A percentile compares a stretch with the other conserved stretches of the same genome.
phyloP scores from a whole-genome alignment of 768 basidiomycete genomes.

The Psilocybe tampanensis region DNA sequence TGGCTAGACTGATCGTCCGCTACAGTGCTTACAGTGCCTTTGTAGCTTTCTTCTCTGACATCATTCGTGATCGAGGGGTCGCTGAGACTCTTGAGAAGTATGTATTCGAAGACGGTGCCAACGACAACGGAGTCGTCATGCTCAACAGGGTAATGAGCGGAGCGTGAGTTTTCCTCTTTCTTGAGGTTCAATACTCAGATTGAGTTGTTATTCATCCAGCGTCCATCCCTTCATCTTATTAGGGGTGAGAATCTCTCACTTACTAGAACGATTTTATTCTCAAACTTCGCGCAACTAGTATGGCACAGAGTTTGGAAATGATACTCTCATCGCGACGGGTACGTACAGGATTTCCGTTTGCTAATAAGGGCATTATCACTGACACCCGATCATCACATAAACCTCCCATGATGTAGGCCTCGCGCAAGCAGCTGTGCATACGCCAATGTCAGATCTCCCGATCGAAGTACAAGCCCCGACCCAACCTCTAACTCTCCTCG shows the following conservation, averaged over 20 bases:
- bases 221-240: slow-evolving; percentile 58
- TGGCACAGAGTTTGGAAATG: slow-evolving; percentile 53
- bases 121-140: slow-evolving; percentile 35
- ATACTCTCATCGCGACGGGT: slow-evolving; percentile 54
- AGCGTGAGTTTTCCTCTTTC: slow-evolving; percentile 32
- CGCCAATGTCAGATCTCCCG: slow-evolving; percentile 23
- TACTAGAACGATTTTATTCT: too few relatives aligned
- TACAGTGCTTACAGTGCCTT: slow-evolving; percentile 41
- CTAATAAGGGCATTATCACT: background rate
- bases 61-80: slow-evolving; percentile 41
- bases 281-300: too few relatives aligned
- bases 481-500: slow-evolving; percentile 45
- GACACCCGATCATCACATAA: background rate
- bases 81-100: slow-evolving; percentile 47
- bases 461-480: slow-evolving; percentile 23
- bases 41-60: slow-evolving; percentile 40
- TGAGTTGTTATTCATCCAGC: too few relatives aligned
- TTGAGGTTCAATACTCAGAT: too few relatives aligned
- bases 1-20: too few relatives aligned
- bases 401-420: slow-evolving; percentile 44
- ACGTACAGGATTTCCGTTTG: slow-evolving; percentile 4
- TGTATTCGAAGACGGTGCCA: slow-evolving; percentile 41
- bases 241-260: slow-evolving; percentile 50
- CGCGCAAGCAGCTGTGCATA: slow-evolving; percentile 51
- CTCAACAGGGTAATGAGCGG: slow-evolving; percentile 35